Conservation (phyloP, 176 grass and related monocot species). For the Musa troglodytarum region DNA sequence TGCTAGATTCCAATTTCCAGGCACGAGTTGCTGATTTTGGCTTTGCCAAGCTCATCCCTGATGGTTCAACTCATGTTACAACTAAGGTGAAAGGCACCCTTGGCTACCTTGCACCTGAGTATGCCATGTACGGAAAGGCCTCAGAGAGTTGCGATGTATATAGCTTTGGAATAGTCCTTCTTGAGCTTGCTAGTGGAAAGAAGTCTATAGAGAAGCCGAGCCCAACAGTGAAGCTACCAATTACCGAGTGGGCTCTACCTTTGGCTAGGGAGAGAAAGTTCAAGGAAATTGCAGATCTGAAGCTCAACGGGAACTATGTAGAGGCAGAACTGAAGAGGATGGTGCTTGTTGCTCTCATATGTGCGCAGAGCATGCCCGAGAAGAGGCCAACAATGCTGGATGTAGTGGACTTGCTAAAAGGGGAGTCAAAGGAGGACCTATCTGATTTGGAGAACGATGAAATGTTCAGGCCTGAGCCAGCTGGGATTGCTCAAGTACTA, state of each 20-base stretch:
- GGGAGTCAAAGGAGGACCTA: background rate
- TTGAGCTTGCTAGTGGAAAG: constrained; percentile 8
- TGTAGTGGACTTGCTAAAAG: constrained; percentile 2
- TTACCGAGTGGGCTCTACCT: constrained; percentile 6
- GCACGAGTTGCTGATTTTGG: constrained; percentile 7
- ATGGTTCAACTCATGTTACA: constrained; percentile 1
- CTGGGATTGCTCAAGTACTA: background rate
- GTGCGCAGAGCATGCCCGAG: background rate
- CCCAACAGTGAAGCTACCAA: background rate
- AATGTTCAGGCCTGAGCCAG: background rate
- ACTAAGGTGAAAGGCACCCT: background rate
- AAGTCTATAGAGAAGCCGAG: background rate
- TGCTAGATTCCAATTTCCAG: constrained; percentile 9
- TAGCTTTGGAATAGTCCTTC: constrained; percentile 9
- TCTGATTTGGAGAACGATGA: background rate
- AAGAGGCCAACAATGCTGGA: constrained; percentile 8
- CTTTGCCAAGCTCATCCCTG: constrained; percentile 4
- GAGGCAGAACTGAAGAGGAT: background rate
- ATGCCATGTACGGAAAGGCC: constrained; percentile 6
- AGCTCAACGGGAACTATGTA: background rate
- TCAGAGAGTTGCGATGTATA: constrained; percentile 13
- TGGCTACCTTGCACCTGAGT: background rate
- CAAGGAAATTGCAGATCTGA: constrained; percentile 8
- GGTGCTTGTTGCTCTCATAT: constrained; percentile 4
- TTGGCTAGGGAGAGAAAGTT: constrained; percentile 12